Evolutionary conservation across 441 rosid genomes (phyloP).

Genomic region (Corymbia calophylla): DNA sequence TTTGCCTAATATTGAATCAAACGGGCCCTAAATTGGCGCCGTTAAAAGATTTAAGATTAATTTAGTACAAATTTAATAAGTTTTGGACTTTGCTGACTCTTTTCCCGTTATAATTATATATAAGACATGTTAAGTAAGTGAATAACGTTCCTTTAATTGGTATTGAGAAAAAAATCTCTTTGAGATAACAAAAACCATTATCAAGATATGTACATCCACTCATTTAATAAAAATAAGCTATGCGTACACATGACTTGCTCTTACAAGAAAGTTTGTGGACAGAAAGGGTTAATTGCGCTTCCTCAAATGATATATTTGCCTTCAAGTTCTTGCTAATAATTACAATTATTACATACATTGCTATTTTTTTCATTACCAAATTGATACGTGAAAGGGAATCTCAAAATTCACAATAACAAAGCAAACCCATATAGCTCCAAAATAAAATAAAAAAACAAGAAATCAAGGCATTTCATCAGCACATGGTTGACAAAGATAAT

Average conservation of each 20-base stretch:
- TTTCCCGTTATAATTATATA: not conserved
- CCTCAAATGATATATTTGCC: not conserved
- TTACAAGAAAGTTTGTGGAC: not conserved
- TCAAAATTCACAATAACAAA: too few species aligned
- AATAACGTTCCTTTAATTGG: not conserved
- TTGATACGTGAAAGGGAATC: too few species aligned
- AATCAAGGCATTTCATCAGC: too few species aligned
- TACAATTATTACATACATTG: not conserved
- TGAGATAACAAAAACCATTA: not conserved
- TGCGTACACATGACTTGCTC: not conserved
- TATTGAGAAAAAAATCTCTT: not conserved
- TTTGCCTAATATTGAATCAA: too few species aligned
- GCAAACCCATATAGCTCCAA: too few species aligned
- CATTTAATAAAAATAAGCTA: not conserved
- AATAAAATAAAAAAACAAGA: too few species aligned
- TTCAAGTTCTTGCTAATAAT: not conserved
- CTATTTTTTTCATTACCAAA: too few species aligned
- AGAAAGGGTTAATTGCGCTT: not conserved
- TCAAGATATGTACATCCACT: not conserved
- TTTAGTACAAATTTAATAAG: too few species aligned
- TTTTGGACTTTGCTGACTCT: too few species aligned
- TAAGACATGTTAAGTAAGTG: not conserved
- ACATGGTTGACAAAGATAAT: too few species aligned
- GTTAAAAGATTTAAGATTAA: too few species aligned
- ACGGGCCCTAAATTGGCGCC: too few species aligned